Evolutionary conservation across 2,329 filamentous ascomycete genomes (phyloP).

Genomic region (Mycosphaerella sp.): DNA sequence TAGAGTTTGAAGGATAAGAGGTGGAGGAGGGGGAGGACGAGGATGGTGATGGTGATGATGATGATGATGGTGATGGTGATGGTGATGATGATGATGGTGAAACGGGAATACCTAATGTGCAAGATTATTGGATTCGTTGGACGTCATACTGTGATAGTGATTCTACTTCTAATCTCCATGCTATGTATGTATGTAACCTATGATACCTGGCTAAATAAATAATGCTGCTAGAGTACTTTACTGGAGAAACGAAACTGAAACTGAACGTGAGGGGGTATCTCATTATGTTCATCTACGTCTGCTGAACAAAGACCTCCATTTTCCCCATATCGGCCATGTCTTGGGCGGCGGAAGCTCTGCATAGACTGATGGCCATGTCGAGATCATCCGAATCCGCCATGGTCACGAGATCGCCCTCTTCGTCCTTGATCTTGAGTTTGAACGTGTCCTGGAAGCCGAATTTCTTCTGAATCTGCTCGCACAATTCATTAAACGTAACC

Average conservation of each 20-base stretch:
- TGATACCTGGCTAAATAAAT: not conserved
- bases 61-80: not conserved
- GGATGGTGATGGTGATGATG: no score
- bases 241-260: not conserved
- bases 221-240: not conserved
- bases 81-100: not conserved
- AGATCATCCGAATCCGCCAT: conserved; percentile 95
- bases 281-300: conserved; percentile 16
- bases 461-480: conserved; percentile 75
- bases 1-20: no score
- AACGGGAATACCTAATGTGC: no score
- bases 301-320: conserved; percentile 65
- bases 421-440: conserved; percentile 83
- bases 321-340: conserved; percentile 80
- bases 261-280: conserved; percentile 2
- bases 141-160: not conserved
- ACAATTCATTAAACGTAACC: conserved; percentile 70
- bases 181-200: no score
- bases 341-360: conserved; percentile 56
- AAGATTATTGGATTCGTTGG: no score
- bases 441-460: conserved; percentile 68
- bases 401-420: conserved; percentile 92
- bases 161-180: no score
- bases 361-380: conserved; percentile 72
- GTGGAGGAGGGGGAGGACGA: no score